Percentiles rank a stretch among this genome's conserved stretches.
Evolutionary conservation across 345 rosid species (phyloP).

Genomic region (Abelmoschus esculentus): DNA sequence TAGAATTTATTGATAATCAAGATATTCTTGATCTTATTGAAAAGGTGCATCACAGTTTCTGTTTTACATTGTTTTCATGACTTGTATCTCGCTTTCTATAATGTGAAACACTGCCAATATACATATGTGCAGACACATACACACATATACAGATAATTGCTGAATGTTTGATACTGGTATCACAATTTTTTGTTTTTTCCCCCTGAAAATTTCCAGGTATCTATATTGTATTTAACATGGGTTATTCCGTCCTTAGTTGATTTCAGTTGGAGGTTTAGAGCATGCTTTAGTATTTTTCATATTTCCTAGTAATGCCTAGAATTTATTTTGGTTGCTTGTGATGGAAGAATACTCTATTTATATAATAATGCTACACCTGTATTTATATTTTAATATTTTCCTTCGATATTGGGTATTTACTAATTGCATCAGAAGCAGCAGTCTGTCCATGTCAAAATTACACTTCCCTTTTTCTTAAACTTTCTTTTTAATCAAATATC

Average conservation of each 20-base stretch:
- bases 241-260: too few relatives aligned
- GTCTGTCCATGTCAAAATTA: neutral
- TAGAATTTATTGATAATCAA: constrained; percentile 91
- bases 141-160: neutral
- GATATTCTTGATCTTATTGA: constrained; percentile 95
- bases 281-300: too few relatives aligned
- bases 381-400: too few relatives aligned
- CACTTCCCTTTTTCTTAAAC: neutral
- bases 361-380: too few relatives aligned
- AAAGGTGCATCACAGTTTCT: constrained; percentile 44
- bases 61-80: neutral
- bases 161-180: neutral
- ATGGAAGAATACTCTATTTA: too few relatives aligned
- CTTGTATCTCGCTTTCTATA: neutral
- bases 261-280: too few relatives aligned
- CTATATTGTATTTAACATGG: too few relatives aligned
- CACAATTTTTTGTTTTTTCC: too few relatives aligned
- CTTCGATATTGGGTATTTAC: neutral
- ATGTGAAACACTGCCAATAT: neutral
- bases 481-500: neutral
- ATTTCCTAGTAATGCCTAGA: too few relatives aligned
- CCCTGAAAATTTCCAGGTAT: too few relatives aligned
- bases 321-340: too few relatives aligned
- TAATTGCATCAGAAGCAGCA: neutral
- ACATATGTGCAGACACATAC: neutral